phyloP scores from a whole-genome alignment of 768 basidiomycete species.

The Kwoniella shandongensis region DNA sequence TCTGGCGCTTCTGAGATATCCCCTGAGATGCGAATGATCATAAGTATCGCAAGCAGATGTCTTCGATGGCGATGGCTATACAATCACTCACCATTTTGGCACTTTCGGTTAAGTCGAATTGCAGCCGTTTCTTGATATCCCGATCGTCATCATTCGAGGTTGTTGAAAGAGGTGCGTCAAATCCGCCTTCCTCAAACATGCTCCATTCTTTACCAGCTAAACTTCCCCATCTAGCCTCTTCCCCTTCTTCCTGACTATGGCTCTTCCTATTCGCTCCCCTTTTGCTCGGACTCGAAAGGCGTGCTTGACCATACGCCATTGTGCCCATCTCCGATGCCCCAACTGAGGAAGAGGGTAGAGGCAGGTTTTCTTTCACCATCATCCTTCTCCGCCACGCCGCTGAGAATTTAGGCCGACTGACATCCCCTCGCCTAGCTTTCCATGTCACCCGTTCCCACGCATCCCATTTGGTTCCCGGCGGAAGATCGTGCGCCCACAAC shows the following conservation, averaged over 20 bases:
- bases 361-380: conserved; percentile 34
- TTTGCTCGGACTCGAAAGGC: background rate
- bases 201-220: conserved; percentile 89
- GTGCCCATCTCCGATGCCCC: background rate
- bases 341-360: conserved; percentile 18
- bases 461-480: conserved; percentile 28
- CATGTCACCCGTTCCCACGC: conserved; percentile 43
- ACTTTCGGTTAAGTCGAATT: conserved; percentile 89
- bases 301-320: conserved; percentile 18
- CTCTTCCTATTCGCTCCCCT: conserved; percentile 3
- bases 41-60: conserved; percentile 15
- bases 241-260: conserved; percentile 24
- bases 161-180: conserved; percentile 56
- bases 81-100: conserved; percentile 65
- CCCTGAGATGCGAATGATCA: conserved; percentile 54
- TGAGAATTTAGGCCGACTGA: conserved; percentile 33
- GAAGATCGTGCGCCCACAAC: conserved; percentile 41
- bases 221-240: conserved; percentile 72
- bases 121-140: conserved; percentile 64
- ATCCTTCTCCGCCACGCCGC: conserved; percentile 24
- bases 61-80: conserved; percentile 2
- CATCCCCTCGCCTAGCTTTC: conserved; percentile 17
- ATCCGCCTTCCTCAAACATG: conserved; percentile 82
- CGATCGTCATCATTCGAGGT: conserved; percentile 36
- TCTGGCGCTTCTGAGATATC: conserved; percentile 72